Base-by-base conservation (phyloP, 2,329 filamentous ascomycete species). In the Mycocentrospora acerina region DNA sequence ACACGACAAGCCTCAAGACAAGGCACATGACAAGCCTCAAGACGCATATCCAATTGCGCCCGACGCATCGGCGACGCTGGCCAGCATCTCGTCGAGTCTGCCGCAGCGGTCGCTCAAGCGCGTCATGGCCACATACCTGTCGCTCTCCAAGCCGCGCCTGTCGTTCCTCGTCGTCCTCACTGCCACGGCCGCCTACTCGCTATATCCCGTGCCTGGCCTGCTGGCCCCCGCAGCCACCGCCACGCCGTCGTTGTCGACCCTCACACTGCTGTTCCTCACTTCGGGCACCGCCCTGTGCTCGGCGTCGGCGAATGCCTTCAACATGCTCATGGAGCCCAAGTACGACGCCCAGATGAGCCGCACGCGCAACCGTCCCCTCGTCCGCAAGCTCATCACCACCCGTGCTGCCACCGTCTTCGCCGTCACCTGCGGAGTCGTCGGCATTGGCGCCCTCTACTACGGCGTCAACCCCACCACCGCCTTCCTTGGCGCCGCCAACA, bases 391-490 rank as follows among this genome's bases (percentile, higher is more conserved):
- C 2, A 75, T 98, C 27, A 83, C 82, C 24, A 76, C 77, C 4
- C 79, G 82, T 18, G 81, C 79, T 13, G 93, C 93, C 4, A 70
- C 88, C 2, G 51, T 86, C 12, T 98, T 97, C 62, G 93, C 90
- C 8, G 63, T 88, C n/a, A 66, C 80, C 2, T 85, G 86, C 2
- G 91, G 85, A 6, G 60, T 78, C 0, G 62, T 78, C 1, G 93
- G 93, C 35, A 79, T 86, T 0, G 80, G 78, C 2, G 80, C 85
- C 1, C 75, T 98, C 1, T 94, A 90, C 71, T 83, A 88, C 44
- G 93, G 93, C 43, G 93, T 95, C 32, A 98, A 97, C 63, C 89
- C 90, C 3, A 97, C 93, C 0, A 90, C 93, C 1, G 87, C 93
- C 1, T 86, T 86, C 29, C 79, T 98, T 0, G 91, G 90, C 6